A percentile compares a stretch with the other conserved stretches of the same genome.
phyloP scores from a whole-genome alignment of 2,329 filamentous ascomycete species.

The Microcera coccophila region DNA sequence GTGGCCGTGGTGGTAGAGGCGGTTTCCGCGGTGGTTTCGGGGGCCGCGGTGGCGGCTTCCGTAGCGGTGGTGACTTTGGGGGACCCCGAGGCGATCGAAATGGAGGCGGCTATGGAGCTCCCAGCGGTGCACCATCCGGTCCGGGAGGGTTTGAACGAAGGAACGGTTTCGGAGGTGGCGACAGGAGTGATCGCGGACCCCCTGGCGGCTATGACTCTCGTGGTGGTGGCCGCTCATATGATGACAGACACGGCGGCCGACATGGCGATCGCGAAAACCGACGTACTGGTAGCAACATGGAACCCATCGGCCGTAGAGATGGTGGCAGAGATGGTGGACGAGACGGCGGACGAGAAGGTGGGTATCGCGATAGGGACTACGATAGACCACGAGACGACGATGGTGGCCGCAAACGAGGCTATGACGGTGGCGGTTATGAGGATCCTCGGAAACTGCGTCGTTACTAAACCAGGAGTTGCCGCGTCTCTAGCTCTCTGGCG shows the following conservation, averaged over 20 bases:
- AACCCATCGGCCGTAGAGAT: constrained; percentile 70
- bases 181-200: constrained; percentile 37
- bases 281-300: constrained; percentile 73
- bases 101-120: constrained; percentile 49
- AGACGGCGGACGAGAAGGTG: constrained; percentile 18
- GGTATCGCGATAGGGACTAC: constrained; percentile 51
- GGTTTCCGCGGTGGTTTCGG: constrained; percentile 51
- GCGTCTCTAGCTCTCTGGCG: constrained; percentile 18
- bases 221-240: constrained; percentile 55
- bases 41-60: constrained; percentile 53
- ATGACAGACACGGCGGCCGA: constrained; percentile 48
- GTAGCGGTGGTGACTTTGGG: constrained; percentile 33
- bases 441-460: constrained; percentile 66
- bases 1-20: constrained; percentile 41
- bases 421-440: constrained; percentile 77
- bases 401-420: constrained; percentile 59
- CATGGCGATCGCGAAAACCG: constrained; percentile 45
- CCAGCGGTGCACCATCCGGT: constrained; percentile 58
- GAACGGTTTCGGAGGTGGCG: constrained; percentile 46
- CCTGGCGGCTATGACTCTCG: constrained; percentile 60
- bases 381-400: constrained; percentile 57
- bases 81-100: constrained; percentile 40
- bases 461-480: constrained; percentile 49
- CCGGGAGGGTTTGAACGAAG: constrained; percentile 48
- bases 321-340: constrained; percentile 26